Evolutionary conservation across 371 early-diverging fungal genomes (phyloP).

Genomic region (Mortierella sp.): DNA sequence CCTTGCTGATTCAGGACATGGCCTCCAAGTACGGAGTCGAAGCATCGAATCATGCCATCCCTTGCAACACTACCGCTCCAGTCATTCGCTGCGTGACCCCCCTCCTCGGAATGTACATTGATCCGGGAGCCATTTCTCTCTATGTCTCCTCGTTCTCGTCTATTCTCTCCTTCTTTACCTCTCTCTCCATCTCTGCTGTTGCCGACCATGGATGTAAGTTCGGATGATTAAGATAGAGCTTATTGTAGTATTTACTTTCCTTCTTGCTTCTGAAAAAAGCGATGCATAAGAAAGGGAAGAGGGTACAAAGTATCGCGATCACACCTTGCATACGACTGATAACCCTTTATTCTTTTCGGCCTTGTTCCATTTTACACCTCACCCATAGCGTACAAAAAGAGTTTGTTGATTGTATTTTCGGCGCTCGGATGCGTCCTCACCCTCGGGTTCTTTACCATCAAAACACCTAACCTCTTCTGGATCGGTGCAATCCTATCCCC

Average conservation of each 20-base stretch:
- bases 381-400: constrained; percentile 39
- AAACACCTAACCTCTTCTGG: constrained; percentile 34
- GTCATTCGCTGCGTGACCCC: constrained; percentile 36
- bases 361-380: no score
- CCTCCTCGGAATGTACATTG: constrained; percentile 41
- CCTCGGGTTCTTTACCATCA: constrained; percentile 26
- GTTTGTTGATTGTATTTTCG: constrained; percentile 37
- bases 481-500: constrained; percentile 35
- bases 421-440: constrained; percentile 31
- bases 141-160: constrained; percentile 51
- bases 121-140: constrained; percentile 51
- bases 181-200: constrained; percentile 45
- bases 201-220: constrained; percentile 56
- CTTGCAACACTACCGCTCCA: constrained; percentile 38
- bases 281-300: neutral
- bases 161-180: constrained; percentile 34
- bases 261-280: neutral
- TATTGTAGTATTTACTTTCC: neutral
- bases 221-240: neutral
- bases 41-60: constrained; percentile 29
- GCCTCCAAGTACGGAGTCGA: constrained; percentile 40
- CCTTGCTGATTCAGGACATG: constrained; percentile 45
- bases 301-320: neutral
- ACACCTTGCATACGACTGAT: neutral
- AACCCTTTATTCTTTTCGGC: neutral